Evolutionary conservation across 805 yeast species (phyloP), one percentile per base, ranked within the genome.

Genomic region (Clavispora carvajalis): DNA sequence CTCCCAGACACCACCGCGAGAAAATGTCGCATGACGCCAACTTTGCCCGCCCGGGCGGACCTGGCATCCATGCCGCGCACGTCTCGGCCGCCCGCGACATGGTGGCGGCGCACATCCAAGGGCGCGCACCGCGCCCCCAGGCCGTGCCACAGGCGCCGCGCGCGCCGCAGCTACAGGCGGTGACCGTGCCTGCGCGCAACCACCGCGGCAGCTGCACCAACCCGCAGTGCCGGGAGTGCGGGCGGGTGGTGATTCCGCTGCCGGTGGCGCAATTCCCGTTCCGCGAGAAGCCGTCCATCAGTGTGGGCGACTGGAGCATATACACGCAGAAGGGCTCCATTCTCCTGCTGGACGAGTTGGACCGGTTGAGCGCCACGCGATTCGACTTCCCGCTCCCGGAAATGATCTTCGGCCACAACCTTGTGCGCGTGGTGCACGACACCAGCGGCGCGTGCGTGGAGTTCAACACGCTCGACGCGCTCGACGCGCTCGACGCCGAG

Each of bases 371-470:
- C 59, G 76, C 74, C 4, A 47, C 56, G 10, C 57, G 80, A 38
- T 72, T 83, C 39, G 80, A 80, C 12, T 77, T 91, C 46, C 95
- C 98, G 0, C 63, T 91, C 33, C 99, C 99, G 0, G 99, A 93
- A 59, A 93, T 93, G 98, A 89, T 93, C 5, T 93, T 93, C 64
- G 98, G 98, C 8, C 79, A 85, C 50, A 90, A 85, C 56, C 62
- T 63, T 41, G 79, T 89, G 9, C 74, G 70, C 37, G 57, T 89
- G 9, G 67, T 58, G 4, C 59, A 67, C 41, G 69, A 64, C 31
- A 55, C 54, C 34, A 54, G 62, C 1, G 61, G 60, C 7, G 52
- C 63, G 37, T 72, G 76, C 44, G 70, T 91, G 11, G 71, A 68
- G 33, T 89, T 90, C 62, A 82, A 85, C 55, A 82, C 96, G 0